Base-by-base conservation (phyloP, 2,329 filamentous ascomycete species). In the Paraphaeosphaeria minitans region DNA sequence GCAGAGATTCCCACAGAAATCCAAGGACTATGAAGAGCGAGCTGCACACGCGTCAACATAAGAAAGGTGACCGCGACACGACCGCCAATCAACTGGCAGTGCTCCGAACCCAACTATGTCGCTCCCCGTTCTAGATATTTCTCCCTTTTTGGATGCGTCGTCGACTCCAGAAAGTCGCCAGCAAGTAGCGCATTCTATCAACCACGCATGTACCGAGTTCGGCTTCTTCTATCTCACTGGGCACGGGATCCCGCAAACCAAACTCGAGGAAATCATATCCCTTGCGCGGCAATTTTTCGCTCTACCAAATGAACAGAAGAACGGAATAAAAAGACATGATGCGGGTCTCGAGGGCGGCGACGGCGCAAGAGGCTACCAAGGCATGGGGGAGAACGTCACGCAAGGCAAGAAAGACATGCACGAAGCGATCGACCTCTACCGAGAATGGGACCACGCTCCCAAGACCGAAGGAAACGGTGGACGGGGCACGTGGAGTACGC, bases 151-250 rank as follows among this genome's bases (percentile, higher is more conserved):
- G 13, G 51, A 66, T 27, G 55, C 72, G 0, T 3, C 31, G 3
- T 64, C 68, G 1, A 35, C 69, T 4, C n/a, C 51, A 1, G 39
- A 63, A 21, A 52, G 66, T 10, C 66, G 68, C 53, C 31, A 64
- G 29, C 61, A 67, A 48, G 75, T 69, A 12, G 68, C 75, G 2
- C 53, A 61, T 7, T 70, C 76, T 33, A 72, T 78, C 42, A 70
- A 74, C 52, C 43, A 59, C 22, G 78, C 78, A 4, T 80, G 78
- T 64, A 62, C 63, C 16, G 64, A 72, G 46, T 77, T 76, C 53
- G 78, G 78, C 55, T 80, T 80, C 68, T 79, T 81, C 66, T 79
- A 80, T 60, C 73, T 80, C 2, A 76, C 68, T 35, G 75, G 75
- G 5, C 78, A 80, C 62, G 78, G 76, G 13, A 77, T 80, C 21